phyloP scores from a whole-genome alignment of 225 moss, liverwort and hornwort genomes.

The Physcomitrellopsis africana region DNA sequence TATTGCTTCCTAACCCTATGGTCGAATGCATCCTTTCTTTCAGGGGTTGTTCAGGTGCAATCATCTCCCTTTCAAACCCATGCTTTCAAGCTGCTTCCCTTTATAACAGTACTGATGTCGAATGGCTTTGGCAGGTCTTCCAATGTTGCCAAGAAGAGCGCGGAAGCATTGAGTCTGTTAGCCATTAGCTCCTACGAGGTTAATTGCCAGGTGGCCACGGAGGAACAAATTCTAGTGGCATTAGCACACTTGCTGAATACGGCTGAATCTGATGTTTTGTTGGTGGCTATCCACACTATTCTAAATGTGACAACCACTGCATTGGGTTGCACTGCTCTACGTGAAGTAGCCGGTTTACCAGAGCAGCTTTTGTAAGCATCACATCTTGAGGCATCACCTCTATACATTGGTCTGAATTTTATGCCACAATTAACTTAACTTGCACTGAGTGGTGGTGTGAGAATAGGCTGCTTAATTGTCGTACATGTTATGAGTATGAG shows the following conservation, averaged over 20 bases:
- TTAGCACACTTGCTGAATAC: slow-evolving; percentile 44
- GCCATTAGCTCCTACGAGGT: slow-evolving; percentile 59
- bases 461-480: neutral
- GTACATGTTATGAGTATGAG: neutral
- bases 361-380: slow-evolving; percentile 66
- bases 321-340: slow-evolving; percentile 51
- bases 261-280: slow-evolving; percentile 43
- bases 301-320: slow-evolving; percentile 65
- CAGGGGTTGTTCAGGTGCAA: too few species aligned
- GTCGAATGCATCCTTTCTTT: too few species aligned
- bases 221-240: slow-evolving; percentile 46
- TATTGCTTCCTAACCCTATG: too few species aligned
- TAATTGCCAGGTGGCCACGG: slow-evolving; percentile 49
- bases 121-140: slow-evolving; percentile 39
- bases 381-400: neutral
- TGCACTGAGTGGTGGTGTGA: neutral
- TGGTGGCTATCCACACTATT: slow-evolving; percentile 47
- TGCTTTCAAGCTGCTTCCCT: neutral
- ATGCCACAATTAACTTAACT: neutral
- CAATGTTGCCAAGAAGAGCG: slow-evolving; percentile 44
- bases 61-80: too few species aligned
- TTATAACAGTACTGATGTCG: slow-evolving; percentile 1
- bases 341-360: slow-evolving; percentile 39
- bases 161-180: slow-evolving; percentile 58
- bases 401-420: neutral